Evolutionary conservation across 108 stramenopile genomes (phyloP), one percentile per base, ranked within the genome.

Genomic region (Schizochytrium sp.): DNA sequence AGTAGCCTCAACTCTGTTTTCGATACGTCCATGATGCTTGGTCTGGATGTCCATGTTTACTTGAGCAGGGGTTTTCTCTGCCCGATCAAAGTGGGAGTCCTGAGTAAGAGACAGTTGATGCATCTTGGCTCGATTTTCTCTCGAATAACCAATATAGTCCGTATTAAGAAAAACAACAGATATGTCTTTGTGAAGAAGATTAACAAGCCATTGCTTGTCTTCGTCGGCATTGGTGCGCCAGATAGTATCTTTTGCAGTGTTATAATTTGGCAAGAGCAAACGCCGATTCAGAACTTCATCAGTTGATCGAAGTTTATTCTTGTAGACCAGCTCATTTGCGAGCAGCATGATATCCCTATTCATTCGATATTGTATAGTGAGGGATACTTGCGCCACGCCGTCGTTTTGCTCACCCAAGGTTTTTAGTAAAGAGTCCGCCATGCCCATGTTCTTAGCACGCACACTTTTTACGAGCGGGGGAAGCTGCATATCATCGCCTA

Each of bases 401-500:
- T 97, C 96, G 61, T 89, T 92, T 19, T 28, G 28, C 28, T 96
- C 96, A 38, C 97, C 96, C 40, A 99, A 92, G 8, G 94, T 92
- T 89, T 92, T 93, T 61, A 99, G 89, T 93, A 99, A 94, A 3
- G 97, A 96, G 46, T 95, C 95, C 8, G 95, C 96, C 90, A 95
- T 98, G n/a, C 97, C 97, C 92, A 72, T 47, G 13, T 17, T 40
- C 28, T 83, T 83, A 8, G 97, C 98, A 87, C 94, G 93, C 58
- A 95, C 91, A 87, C 94, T 96, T n/a, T 72, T 89, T 5, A 98
- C 97, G 19, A 99, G 92, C 46, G 99, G 98, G 12, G 98, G 97
- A 64, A 99, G 95, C 92, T 99, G 99, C 92, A 96, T 95, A 89
- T 98, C 97, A 89, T 99, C 99, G 50, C 99, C 99, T 28, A 99